These are phyloP conservation scores for Fusarium sp. DNA, from an alignment of 2,329 filamentous ascomycete genomes.

Conservation along the genomic window DNA sequence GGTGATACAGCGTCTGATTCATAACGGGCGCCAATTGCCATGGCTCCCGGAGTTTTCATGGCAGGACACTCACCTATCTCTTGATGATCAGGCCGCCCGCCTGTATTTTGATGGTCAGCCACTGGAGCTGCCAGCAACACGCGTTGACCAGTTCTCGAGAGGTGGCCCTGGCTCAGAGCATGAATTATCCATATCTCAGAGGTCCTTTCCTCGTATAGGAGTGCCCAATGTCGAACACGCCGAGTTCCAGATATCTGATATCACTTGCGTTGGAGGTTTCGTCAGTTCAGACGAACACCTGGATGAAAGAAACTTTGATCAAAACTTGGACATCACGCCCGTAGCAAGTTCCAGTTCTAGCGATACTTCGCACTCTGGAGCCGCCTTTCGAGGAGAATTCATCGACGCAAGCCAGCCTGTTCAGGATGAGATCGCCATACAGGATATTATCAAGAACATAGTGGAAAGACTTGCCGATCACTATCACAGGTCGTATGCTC, in stretches of 20 bases:
- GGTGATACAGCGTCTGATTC: too few species aligned
- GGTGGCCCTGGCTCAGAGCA: background rate
- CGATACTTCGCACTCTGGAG: too few species aligned
- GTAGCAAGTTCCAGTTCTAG: background rate
- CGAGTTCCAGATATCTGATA: background rate
- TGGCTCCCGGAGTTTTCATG: background rate
- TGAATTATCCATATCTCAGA: background rate
- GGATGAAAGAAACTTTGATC: background rate
- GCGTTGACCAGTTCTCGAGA: background rate
- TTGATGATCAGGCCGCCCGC: background rate
- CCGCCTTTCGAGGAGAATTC: background rate
- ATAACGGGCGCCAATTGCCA: background rate
- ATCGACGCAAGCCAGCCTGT: background rate
- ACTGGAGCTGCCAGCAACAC: background rate
- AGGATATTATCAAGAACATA: background rate
- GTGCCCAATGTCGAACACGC: accelerated
- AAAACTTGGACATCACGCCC: background rate
- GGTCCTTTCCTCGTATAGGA: accelerated
- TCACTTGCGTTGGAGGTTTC: background rate
- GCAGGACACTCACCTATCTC: background rate
- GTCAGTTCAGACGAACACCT: background rate
- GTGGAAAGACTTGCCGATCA: background rate
- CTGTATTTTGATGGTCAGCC: background rate
- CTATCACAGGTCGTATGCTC: background rate
- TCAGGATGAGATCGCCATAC: background rate